Base-by-base conservation (phyloP, 2,329 filamentous ascomycete genomes). In the Ophiostoma montium region DNA sequence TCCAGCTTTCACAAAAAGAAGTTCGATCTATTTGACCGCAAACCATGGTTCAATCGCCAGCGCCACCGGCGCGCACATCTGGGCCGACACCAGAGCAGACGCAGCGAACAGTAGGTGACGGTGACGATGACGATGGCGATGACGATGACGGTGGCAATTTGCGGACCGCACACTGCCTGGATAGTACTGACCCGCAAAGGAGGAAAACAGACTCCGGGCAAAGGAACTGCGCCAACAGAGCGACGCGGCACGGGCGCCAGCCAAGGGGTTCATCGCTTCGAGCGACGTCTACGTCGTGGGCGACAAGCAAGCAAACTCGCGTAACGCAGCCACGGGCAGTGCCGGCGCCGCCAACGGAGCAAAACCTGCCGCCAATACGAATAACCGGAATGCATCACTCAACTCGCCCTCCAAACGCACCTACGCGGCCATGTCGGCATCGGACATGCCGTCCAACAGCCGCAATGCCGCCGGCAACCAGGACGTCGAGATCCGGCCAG, bases 231-330 rank as follows among this genome's bases (percentile, higher is more conserved):
- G 85, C 51, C 78, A 86, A 56, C 80, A 83, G 59, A 75, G 76
- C 51, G 80, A 88, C 59, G 58, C 67, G 16, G 63, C 67, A 35
- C 36, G 5, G 67, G 67, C 48, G 53, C 72, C 74, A 9, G 70
- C 78, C 3, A 80, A 84, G 6, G 80, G 84, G 54, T 88, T 94
- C 61, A 74, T 90, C 43, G 72, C 80, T 35, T 82, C 81, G 58
- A 72, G 76, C 27, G 70, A 82, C 35, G 76, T 84, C 47, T 75
- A 77, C 57, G 62, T 74, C 36, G 70, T 67, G 21, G 68, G 64
- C 48, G 59, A 62, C 23, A 46, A 51, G 9, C 16, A 30, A 11
- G 23, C 23, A 13, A 42, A 30, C 23, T 31, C 39, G 15, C 39
- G 35, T 13, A 48, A 33, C 18, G 11, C 38, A 13, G 31, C 9